A percentile compares a stretch with the other conserved stretches of the same genome.
Evolutionary conservation across 768 basidiomycete genomes (phyloP).

Genomic region (Hericium rajendrae): DNA sequence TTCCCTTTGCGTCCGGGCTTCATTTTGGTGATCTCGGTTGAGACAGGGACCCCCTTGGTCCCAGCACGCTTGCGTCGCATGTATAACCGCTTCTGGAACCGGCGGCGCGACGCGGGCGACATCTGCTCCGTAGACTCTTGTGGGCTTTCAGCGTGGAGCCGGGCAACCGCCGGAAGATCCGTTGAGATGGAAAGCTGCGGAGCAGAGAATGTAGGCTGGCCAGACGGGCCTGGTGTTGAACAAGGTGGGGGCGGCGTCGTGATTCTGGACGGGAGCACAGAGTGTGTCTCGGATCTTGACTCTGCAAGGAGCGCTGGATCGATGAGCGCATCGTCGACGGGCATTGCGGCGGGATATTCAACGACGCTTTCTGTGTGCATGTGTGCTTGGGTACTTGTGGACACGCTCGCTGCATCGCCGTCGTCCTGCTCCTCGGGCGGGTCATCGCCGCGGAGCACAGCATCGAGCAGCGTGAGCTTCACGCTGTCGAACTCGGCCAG

Average conservation of each 20-base stretch:
- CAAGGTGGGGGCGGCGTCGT: neutral
- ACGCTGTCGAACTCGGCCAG: conserved; percentile 27
- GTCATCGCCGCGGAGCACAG: conserved; percentile 5
- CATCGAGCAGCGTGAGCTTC: conserved; percentile 18
- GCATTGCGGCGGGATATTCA: neutral
- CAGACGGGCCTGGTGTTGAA: neutral
- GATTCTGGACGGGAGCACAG: neutral
- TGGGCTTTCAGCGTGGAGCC: neutral
- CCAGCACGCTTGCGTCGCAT: conserved; percentile 66
- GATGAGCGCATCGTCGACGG: conserved; percentile 15
- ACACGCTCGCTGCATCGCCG: neutral
- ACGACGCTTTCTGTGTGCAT: neutral
- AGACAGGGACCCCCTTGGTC: conserved; percentile 26
- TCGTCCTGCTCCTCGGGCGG: conserved; percentile 13
- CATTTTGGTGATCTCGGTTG: conserved; percentile 23
- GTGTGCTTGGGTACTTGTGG: neutral
- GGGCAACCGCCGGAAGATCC: neutral
- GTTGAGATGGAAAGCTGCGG: too few relatives aligned
- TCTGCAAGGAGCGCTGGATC: conserved; percentile 23
- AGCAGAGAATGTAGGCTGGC: too few relatives aligned
- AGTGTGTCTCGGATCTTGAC: conserved; percentile 5
- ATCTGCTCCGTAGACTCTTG: conserved; percentile 14
- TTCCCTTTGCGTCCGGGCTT: conserved; percentile 30
- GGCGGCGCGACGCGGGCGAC: conserved; percentile 44
- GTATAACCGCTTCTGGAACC: conserved; percentile 49